Percentiles rank a stretch among this genome's conserved stretches.
phyloP scores from a whole-genome alignment of 805 yeast species.

The Spathaspora passalidarum region DNA sequence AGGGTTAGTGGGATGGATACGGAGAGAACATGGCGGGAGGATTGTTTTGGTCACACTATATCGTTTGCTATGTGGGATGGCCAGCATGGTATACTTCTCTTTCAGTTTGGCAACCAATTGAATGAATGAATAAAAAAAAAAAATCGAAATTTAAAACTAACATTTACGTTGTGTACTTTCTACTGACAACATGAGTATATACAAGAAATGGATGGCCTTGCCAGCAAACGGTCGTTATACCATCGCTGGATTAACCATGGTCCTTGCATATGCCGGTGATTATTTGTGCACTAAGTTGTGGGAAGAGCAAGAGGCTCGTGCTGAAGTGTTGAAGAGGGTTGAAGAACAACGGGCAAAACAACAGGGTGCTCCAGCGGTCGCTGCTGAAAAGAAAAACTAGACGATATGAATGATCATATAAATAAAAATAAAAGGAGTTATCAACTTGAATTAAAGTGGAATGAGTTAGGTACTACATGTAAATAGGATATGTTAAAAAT shows the following conservation, averaged over 20 bases:
- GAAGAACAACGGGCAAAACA: conserved; percentile 7
- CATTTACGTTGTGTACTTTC: background rate
- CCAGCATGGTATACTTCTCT: conserved; percentile 9
- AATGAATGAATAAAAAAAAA: conserved; percentile 4
- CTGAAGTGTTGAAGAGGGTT: conserved; percentile 23
- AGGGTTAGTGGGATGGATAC: conserved; percentile 51
- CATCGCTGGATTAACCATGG: conserved; percentile 38
- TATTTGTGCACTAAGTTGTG: conserved; percentile 33
- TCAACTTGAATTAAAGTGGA: too few relatives aligned
- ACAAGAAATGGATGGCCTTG: conserved; percentile 35
- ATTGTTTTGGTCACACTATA: conserved; percentile 37
- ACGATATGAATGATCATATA: background rate
- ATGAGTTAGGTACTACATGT: background rate
- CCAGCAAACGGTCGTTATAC: conserved; percentile 40
- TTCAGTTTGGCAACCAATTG: conserved; percentile 1
- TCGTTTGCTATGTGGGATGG: conserved; percentile 14
- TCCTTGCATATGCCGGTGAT: conserved; percentile 39
- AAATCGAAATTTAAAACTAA: background rate
- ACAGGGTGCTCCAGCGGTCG: background rate
- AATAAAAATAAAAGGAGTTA: background rate
- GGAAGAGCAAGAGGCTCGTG: conserved; percentile 34
- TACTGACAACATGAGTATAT: background rate
- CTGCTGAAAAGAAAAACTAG: conserved; percentile 1
- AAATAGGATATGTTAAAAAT: background rate
- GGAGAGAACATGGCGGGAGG: conserved; percentile 82